Percentiles rank a stretch among this genome's conserved stretches.
Conservation (phyloP, 768 basidiomycete species). For the Agrocybe pediades region DNA sequence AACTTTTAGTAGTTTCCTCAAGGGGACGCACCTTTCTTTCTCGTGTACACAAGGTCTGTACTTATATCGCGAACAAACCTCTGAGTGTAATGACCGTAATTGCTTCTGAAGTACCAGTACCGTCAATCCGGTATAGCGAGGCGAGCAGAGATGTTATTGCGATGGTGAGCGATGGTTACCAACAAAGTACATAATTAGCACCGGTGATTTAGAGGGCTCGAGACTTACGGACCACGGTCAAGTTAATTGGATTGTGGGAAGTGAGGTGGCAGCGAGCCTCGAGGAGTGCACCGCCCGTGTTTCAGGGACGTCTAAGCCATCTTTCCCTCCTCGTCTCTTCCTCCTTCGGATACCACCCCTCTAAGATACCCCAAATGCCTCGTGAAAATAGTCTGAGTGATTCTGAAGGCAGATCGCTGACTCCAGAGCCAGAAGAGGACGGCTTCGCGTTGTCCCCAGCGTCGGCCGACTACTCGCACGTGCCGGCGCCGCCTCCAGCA, state of each 20-base stretch:
- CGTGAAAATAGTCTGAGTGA: constrained; percentile 70
- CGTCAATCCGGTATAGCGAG: too few relatives aligned
- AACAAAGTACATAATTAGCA: too few relatives aligned
- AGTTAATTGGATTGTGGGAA: neutral
- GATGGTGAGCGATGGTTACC: neutral
- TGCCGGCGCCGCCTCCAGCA: neutral
- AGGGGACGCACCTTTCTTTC: too few relatives aligned
- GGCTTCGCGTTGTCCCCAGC: constrained; percentile 6
- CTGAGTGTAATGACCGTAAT: too few relatives aligned
- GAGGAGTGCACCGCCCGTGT: neutral
- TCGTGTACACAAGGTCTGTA: too few relatives aligned
- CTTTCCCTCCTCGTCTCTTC: neutral
- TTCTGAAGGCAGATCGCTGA: constrained; percentile 65
- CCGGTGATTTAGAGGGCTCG: too few relatives aligned
- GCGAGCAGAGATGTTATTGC: too few relatives aligned
- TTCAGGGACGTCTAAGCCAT: neutral
- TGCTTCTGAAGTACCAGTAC: too few relatives aligned
- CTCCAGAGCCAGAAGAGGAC: constrained; percentile 57
- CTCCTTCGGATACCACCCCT: constrained; percentile 1
- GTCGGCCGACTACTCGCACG: constrained; percentile 9
- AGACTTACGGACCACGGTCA: neutral
- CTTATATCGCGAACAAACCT: too few relatives aligned
- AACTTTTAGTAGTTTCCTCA: too few relatives aligned
- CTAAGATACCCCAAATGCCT: too few relatives aligned
- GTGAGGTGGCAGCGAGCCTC: neutral